These are phyloP conservation scores for Penicillium sp. DNA, from an alignment of 2,329 filamentous ascomycete genomes.

Conservation along the genomic window DNA sequence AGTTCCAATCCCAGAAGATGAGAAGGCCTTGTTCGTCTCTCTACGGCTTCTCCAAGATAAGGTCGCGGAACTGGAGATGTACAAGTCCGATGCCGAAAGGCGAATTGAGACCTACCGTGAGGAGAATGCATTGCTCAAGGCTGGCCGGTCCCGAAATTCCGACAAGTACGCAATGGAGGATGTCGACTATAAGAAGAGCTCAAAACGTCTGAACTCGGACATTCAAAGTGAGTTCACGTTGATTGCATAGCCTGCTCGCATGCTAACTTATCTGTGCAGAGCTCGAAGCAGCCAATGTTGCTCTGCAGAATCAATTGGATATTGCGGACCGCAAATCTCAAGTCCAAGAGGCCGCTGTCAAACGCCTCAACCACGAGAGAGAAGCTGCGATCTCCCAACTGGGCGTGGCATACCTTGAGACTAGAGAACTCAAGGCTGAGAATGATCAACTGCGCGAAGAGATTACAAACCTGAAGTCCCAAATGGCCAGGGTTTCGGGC, in stretches of 20 bases:
- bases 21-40: slow-evolving; percentile 65
- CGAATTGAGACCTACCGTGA: slow-evolving; percentile 56
- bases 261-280: slow-evolving; percentile 37
- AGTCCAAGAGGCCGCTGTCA: slow-evolving; percentile 58
- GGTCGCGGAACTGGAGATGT: slow-evolving; percentile 59
- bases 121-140: slow-evolving; percentile 56
- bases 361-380: slow-evolving; percentile 59
- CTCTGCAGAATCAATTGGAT: slow-evolving; percentile 59
- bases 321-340: slow-evolving; percentile 59
- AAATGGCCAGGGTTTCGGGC: slow-evolving; percentile 34
- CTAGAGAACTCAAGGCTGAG: slow-evolving; percentile 49
- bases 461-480: slow-evolving; percentile 44
- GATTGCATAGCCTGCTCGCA: slow-evolving; percentile 22
- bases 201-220: slow-evolving; percentile 38
- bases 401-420: slow-evolving; percentile 59
- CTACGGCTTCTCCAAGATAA: slow-evolving; percentile 62
- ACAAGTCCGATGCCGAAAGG: slow-evolving; percentile 56
- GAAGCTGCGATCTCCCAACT: slow-evolving; percentile 62
- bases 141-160: slow-evolving; percentile 43
- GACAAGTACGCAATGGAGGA: slow-evolving; percentile 52
- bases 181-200: slow-evolving; percentile 42
- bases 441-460: slow-evolving; percentile 45
- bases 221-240: slow-evolving; percentile 43
- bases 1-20: slow-evolving; percentile 62
- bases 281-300: slow-evolving; percentile 58